Base-by-base conservation (phyloP, 2,329 filamentous ascomycete species). In the Ciborinia camelliae region DNA sequence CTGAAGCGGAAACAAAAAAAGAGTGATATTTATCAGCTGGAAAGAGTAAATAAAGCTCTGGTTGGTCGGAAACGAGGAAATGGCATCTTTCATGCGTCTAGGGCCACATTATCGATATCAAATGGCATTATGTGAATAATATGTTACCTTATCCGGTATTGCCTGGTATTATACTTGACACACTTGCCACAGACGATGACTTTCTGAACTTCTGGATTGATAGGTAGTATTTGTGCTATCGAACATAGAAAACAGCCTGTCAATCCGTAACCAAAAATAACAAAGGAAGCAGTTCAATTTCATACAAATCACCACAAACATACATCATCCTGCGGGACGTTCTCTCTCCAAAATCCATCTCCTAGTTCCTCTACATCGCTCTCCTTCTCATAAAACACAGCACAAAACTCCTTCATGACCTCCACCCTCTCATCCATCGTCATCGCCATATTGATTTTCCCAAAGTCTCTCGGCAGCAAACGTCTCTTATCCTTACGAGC, bases 401-500 rank as follows among this genome's bases (percentile, higher is more conserved):
- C 59, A 53, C 9, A 7, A 53, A 32, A 35, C 9, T 53, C 59
- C 8, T 41, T 41, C 37, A 62, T 62, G 0, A 62, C 6, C 28
- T 43, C 35, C 26, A 62, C n/a, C 30, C 50, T 53, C 26, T 53
- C 48, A 26, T 53, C 48, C 37, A 62, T 53, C 4, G 26, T 35
- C 12, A 62, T 3, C 15, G 23, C 37, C 47, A 62, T 18, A 18
- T 35, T 62, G 5, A 53, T 52, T 23, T 28, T 53, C 26, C 48
- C 48, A 15, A 62, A 43, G 53, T 53, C 37, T 26, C 30, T 30
- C 14, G 20, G 37, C 12, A 32, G 4, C 2, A 18, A 54, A 12
- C 26, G 6, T 23, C n/a, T 10, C n/a, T 26, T n/a, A 15, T 26
- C 14, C 23, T 53, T 20, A 62, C 12, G 20, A 26, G n/a, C 7